Base-by-base conservation (phyloP, 2,329 filamentous ascomycete species). In the Fusarium nurragi region DNA sequence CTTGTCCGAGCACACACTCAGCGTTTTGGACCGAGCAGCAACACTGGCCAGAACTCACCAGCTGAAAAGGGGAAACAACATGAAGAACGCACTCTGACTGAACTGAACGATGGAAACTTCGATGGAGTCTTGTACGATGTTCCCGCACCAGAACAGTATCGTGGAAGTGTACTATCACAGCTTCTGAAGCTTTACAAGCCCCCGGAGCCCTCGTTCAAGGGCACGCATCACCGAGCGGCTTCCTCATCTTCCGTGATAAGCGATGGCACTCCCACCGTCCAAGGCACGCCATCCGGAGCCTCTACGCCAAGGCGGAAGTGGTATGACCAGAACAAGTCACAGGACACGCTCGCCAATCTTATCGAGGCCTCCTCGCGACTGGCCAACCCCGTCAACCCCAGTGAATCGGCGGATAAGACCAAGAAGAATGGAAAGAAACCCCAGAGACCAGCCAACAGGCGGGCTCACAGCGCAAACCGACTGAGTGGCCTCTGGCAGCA, bases 261-360 rank as follows among this genome's bases (percentile, higher is more conserved):
- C 22, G 71, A 60, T 14, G 74, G 71, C 6, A 79, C 78, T 3
- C 74, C 78, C 4, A 74, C 72, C 5, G 77, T 78, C 2, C 75
- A 77, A 13, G 74, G 73, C 19, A 76, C 77, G 1, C 69, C 58
- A 5, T 76, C 74, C 3, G 81, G 81, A 6, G 73, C 76, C 3
- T 73, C 75, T 4, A 83, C 80, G 5, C 81, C 81, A 7, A 81
- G 71, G 34, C 74, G 73, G 59, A 83, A 83, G 54, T 83, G 81
- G 81, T 83, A 83, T 66, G 78, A 82, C 46, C 77, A 81, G 67
- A 80, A 81, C 61, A 77, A 76, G 8, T 83, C 81, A 2, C 76
- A 78, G 39, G 81, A 83, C 22, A 83, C 81, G 0, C 73, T 83
- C 22, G 77, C 78, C 60, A 83, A 80, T 45, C 75, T 83, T 34